phyloP scores from a whole-genome alignment of 2,329 filamentous ascomycete genomes.

The Grosmannia clavigera region DNA sequence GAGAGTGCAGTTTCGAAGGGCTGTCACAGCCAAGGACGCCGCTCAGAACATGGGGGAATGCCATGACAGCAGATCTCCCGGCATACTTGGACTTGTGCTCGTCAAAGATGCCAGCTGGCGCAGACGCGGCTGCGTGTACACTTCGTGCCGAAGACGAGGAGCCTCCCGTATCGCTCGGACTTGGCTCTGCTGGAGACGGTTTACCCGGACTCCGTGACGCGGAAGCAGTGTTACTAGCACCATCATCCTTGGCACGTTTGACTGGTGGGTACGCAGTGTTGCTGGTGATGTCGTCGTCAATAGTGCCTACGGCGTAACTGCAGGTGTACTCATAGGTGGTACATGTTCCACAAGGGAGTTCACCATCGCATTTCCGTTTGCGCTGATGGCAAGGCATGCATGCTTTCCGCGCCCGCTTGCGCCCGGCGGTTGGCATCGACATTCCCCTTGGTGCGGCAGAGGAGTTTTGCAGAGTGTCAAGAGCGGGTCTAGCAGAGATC shows the following conservation, averaged over 20 bases:
- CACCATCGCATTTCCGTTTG: neutral
- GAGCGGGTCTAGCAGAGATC: neutral
- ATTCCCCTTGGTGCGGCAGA: neutral
- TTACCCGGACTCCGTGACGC: neutral
- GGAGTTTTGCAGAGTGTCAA: neutral
- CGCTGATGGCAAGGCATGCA: neutral
- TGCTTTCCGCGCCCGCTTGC: neutral
- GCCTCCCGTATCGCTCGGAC: neutral
- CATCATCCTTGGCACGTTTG: neutral
- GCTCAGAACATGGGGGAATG: neutral
- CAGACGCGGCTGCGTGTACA: neutral
- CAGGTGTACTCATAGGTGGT: neutral
- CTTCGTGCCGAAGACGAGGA: neutral
- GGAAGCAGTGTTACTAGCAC: neutral
- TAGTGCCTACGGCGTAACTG: neutral
- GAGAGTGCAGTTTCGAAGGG: neutral
- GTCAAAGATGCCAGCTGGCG: neutral
- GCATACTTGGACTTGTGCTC: neutral
- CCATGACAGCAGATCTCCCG: neutral
- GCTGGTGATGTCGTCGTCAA: neutral
- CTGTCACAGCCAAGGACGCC: neutral
- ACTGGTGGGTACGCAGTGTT: neutral
- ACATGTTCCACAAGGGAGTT: neutral
- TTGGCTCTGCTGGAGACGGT: neutral
- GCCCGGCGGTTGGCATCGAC: neutral